Conservation (phyloP, 352 stramenopile species). For the Phytopythium ostracodes region DNA sequence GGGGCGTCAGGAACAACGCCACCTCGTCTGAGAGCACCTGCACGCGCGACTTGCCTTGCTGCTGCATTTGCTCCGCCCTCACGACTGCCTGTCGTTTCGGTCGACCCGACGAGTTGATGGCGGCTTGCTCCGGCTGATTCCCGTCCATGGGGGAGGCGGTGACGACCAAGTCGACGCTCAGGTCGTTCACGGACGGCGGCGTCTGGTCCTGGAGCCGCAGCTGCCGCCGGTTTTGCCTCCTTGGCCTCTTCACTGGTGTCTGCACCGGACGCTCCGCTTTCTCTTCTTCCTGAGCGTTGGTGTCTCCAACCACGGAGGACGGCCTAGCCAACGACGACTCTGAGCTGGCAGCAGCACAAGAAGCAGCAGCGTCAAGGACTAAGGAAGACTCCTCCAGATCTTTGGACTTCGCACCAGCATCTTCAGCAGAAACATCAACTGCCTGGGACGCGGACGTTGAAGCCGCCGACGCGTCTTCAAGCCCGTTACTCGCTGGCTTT, state of each 20-base stretch:
- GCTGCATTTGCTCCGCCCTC: constrained; percentile 32
- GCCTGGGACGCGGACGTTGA: background rate
- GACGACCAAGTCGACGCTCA: constrained; percentile 6
- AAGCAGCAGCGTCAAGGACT: too few species aligned
- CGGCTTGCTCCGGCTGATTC: background rate
- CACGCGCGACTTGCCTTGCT: constrained; percentile 31
- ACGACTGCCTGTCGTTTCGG: constrained; percentile 56
- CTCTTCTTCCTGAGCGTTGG: background rate
- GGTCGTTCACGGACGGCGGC: background rate
- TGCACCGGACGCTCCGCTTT: constrained; percentile 6
- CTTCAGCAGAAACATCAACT: background rate
- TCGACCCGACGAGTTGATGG: constrained; percentile 30
- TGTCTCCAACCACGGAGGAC: background rate
- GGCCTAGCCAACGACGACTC: background rate
- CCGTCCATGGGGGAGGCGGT: background rate
- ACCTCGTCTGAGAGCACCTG: constrained; percentile 22
- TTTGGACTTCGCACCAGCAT: background rate
- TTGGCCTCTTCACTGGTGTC: constrained; percentile 9
- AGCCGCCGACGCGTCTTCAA: background rate
- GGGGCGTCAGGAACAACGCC: constrained; percentile 27
- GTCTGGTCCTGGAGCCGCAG: constrained; percentile 1
- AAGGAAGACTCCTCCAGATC: background rate
- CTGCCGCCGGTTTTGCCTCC: background rate
- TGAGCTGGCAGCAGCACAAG: background rate
- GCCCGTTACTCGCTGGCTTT: background rate